These are phyloP conservation scores for Emiliania huxleyi DNA, from an alignment of 78 protist genomes.

Conservation along the genomic window DNA sequence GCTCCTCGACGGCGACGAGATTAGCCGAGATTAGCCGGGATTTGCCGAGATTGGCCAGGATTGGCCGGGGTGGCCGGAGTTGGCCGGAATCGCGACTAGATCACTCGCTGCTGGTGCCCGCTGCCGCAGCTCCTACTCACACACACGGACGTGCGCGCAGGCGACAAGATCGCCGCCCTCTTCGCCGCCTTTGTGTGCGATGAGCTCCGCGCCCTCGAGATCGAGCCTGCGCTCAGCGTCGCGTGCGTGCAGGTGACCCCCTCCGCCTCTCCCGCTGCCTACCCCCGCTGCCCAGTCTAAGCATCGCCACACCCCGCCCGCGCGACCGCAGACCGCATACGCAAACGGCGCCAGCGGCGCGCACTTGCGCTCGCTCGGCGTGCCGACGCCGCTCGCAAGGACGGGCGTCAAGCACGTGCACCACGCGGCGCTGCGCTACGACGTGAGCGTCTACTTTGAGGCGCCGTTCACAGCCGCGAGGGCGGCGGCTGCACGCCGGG, in stretches of 20 bases:
- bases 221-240: neutral
- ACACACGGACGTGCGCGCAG: too few species aligned
- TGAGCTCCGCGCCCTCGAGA: neutral
- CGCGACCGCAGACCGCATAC: slow-evolving; percentile 20
- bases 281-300: too few species aligned
- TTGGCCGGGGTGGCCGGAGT: too few species aligned
- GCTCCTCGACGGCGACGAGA: slow-evolving; percentile 76
- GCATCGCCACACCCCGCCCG: too few species aligned
- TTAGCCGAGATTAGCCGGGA: too few species aligned
- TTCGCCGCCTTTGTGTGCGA: slow-evolving; percentile 8
- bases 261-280: too few species aligned
- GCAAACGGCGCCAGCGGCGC: slow-evolving; percentile 27
- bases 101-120: too few species aligned
- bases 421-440: slow-evolving; percentile 58
- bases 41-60: too few species aligned
- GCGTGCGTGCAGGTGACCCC: neutral
- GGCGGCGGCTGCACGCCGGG: too few species aligned
- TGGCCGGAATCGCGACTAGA: too few species aligned
- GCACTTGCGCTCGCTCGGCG: neutral
- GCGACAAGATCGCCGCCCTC: slow-evolving; percentile 69
- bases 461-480: slow-evolving; percentile 85
- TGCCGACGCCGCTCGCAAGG: neutral
- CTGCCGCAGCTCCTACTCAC: too few species aligned
- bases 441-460: slow-evolving; percentile 82
- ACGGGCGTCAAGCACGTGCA: slow-evolving; percentile 85